Evolutionary conservation across 352 stramenopile genomes (phyloP).

Genomic region (Globisporangium solare): DNA sequence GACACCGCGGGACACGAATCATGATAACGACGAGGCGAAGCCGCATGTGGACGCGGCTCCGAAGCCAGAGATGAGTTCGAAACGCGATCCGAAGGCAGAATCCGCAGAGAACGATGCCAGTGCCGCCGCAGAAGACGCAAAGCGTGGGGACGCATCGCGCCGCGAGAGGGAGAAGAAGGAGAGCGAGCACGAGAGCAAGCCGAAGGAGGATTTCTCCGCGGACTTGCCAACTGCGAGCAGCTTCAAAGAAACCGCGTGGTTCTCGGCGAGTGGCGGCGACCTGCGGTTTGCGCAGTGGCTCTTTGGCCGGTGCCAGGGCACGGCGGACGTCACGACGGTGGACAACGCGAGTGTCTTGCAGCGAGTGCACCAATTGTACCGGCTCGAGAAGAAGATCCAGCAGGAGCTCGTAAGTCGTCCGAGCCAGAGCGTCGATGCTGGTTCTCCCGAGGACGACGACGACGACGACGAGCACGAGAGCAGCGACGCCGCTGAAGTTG

Average conservation of each 20-base stretch:
- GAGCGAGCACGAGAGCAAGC: conserved; percentile 1
- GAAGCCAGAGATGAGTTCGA: not conserved
- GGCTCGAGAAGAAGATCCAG: conserved; percentile 41
- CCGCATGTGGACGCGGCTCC: not conserved
- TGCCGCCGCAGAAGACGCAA: too few relatives aligned
- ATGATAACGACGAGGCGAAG: not conserved
- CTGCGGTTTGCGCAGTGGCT: conserved; percentile 55
- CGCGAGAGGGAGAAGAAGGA: not conserved
- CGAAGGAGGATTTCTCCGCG: not conserved
- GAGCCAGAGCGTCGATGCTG: not conserved
- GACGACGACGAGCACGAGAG: conserved; percentile 11
- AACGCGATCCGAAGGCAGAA: conserved; percentile 4
- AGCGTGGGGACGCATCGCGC: too few relatives aligned
- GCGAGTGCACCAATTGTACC: conserved; percentile 40
- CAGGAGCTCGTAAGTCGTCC: conserved; percentile 28
- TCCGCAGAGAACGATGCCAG: not conserved
- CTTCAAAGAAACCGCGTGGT: conserved; percentile 45
- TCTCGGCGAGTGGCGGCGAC: conserved; percentile 31
- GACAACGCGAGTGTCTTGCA: conserved; percentile 17
- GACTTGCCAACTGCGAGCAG: conserved; percentile 13
- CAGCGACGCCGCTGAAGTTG: not conserved
- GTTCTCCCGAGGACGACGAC: conserved; percentile 4
- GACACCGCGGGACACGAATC: too few relatives aligned
- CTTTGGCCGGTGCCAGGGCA: conserved; percentile 42
- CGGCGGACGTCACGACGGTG: conserved; percentile 31